Conservation (phyloP, 1,284 basidiomycete species). For the Ustilago vetiveriae region DNA sequence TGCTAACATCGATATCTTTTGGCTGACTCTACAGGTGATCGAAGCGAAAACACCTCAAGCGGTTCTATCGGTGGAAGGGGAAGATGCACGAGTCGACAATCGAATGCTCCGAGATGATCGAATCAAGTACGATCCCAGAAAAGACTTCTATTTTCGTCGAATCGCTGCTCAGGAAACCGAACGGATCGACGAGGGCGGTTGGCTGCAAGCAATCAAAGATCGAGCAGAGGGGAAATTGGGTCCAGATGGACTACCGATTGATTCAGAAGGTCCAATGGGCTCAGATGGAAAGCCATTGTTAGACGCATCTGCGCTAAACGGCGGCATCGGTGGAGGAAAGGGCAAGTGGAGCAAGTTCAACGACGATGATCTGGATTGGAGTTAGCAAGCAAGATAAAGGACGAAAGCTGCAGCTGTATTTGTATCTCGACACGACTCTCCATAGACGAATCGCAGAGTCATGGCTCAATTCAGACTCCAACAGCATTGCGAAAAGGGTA, state of each 20-base stretch:
- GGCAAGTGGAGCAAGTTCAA: conserved; percentile 41
- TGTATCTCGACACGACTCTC: conserved; percentile 3
- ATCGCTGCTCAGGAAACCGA: conserved; percentile 46
- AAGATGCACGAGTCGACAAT: conserved; percentile 85
- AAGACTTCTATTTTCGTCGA: conserved; percentile 70
- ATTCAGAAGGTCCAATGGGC: conserved; percentile 19
- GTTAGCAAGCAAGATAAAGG: conserved; percentile 10
- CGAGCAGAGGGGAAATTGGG: conserved; percentile 47
- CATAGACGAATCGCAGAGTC: no score
- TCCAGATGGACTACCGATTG: conserved; percentile 32
- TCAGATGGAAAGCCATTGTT: conserved; percentile 31
- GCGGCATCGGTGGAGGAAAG: background rate
- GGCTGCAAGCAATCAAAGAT: conserved; percentile 48
- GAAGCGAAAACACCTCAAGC: conserved; percentile 91
- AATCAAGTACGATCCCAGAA: conserved; percentile 70
- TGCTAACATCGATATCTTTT: background rate
- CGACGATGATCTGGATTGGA: conserved; percentile 63
- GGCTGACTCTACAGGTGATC: conserved; percentile 74
- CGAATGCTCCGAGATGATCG: conserved; percentile 80
- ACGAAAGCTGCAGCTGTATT: conserved; percentile 1
- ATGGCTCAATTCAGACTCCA: no score
- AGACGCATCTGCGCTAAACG: conserved; percentile 15
- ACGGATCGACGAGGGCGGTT: conserved; percentile 62
- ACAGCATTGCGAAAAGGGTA: no score
- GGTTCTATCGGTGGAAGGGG: conserved; percentile 84